These are phyloP conservation scores for Ottelia alismoides DNA, from an alignment of 106 monocot species.

Conservation along the genomic window DNA sequence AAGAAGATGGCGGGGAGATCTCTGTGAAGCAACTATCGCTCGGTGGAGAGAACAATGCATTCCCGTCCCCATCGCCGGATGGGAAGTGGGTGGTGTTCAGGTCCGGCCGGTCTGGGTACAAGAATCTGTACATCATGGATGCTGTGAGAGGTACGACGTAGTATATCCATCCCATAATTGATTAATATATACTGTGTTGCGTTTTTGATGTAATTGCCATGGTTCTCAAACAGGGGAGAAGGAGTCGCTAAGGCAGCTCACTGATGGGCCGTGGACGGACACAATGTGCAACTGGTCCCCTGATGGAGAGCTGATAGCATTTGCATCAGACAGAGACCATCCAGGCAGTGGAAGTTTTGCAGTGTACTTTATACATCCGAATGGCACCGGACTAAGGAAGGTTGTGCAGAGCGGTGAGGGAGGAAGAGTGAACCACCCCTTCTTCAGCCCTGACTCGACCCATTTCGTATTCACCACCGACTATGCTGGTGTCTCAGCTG, in stretches of 20 bases:
- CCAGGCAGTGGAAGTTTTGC: constrained; percentile 51
- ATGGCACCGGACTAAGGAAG: constrained; percentile 49
- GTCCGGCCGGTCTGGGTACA: constrained; percentile 74
- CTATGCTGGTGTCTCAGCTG: constrained; percentile 54
- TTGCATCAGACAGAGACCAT: constrained; percentile 47
- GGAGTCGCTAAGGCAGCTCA: constrained; percentile 22
- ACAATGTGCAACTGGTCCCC: constrained; percentile 82
- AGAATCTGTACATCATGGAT: constrained; percentile 97
- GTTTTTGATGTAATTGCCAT: too few relatives aligned
- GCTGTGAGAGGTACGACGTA: too few relatives aligned
- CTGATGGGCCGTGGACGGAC: constrained; percentile 44
- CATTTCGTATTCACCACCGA: constrained; percentile 53
- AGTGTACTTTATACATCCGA: constrained; percentile 53
- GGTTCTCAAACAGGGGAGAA: too few relatives aligned
- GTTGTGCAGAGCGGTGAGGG: constrained; percentile 45
- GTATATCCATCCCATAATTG: too few relatives aligned
- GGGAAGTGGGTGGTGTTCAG: constrained; percentile 89
- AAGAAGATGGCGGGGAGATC: constrained; percentile 11
- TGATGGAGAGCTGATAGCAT: constrained; percentile 70
- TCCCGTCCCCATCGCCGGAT: constrained; percentile 88
- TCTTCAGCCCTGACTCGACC: constrained; percentile 59
- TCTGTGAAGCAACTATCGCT: constrained; percentile 61
- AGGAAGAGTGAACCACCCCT: constrained; percentile 53
- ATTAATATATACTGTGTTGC: too few relatives aligned
- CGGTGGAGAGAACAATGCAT: constrained; percentile 77